Base-by-base conservation (phyloP, 345 rosid species). In the Boechera stricta region DNA sequence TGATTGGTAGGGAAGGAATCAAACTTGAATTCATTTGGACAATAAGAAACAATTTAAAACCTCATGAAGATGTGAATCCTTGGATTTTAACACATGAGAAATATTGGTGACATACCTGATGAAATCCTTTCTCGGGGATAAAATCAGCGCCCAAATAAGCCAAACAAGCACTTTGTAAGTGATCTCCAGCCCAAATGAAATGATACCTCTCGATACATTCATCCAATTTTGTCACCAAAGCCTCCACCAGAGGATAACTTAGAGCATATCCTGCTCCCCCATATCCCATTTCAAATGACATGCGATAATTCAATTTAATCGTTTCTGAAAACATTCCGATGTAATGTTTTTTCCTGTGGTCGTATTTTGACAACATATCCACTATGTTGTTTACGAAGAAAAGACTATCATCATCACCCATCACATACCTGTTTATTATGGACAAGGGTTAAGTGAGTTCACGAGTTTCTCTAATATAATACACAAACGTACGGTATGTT, bases 241-340 rank as follows among this genome's bases (percentile, higher is more conserved):
- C 74, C 66, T 83, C 78, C 15, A 80, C 88, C 10, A 87, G 39
- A 2, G 90, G 66, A 56, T 85, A 90, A 55, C 96, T 91, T 76
- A 88, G 48, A 65, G 89, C 93, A 73, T 82, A 85, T 11, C 96
- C 93, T 52, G 76, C 90, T 74, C 96, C 96, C 16, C 91, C 96
- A 48, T 54, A 88, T 2, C 77, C 93, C 96, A 90, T 88, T 2
- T 83, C 82, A 18, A 88, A 90, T 2, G 85, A 68, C 47, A 86
- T 71, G 15, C n/a, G 59, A 21, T 16, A 49, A 49, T 87, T 89
- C 4, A 85, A 76, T 36, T 32, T 48, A 5, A 84, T 26, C 5
- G 82, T 56, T 69, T 88, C 93, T 2, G 90, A 87, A 31, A 24
- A 77, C 42, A 71, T 70, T 12, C 96, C 91, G 16, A 87, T 84